phyloP scores from a whole-genome alignment of 2,329 filamentous ascomycete genomes.

The Ophiocordyceps camponoti-leonardi region DNA sequence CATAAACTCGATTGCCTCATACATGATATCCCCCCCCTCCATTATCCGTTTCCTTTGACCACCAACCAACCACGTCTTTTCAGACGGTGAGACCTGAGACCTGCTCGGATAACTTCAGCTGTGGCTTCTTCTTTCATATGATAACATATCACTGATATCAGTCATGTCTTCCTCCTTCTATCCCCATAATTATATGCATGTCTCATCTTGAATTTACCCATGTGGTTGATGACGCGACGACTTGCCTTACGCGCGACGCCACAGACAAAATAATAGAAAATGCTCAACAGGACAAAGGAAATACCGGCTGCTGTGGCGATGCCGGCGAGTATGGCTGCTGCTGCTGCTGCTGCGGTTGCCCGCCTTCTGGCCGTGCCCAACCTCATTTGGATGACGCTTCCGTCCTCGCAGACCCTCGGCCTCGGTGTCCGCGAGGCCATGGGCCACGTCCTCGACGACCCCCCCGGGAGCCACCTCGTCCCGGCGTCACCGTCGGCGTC shows the following conservation, averaged over 20 bases:
- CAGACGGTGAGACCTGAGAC: not conserved
- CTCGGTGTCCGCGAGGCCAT: constrained; percentile 12
- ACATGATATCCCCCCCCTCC: no score
- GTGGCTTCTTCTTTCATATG: no score
- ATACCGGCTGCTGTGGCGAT: not conserved
- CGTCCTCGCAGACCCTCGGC: constrained; percentile 5
- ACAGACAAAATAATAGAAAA: not conserved
- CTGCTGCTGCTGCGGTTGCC: not conserved
- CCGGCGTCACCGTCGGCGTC: not conserved
- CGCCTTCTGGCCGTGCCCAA: not conserved
- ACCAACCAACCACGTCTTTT: not conserved
- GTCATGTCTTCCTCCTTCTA: not conserved
- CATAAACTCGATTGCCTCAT: not conserved
- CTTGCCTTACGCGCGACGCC: not conserved
- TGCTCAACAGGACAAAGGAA: not conserved
- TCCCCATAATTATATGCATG: not conserved
- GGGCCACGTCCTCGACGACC: constrained; percentile 9
- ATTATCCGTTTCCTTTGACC: not conserved
- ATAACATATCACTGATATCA: no score
- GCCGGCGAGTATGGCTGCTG: not conserved
- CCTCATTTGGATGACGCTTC: not conserved
- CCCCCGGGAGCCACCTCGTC: constrained; percentile 6
- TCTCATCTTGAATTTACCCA: not conserved
- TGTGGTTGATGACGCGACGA: not conserved
- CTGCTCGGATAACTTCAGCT: no score